Percentiles rank a stretch among this genome's conserved stretches.
phyloP scores from a whole-genome alignment of 306 rosid genomes.

The Pueraria montana region DNA sequence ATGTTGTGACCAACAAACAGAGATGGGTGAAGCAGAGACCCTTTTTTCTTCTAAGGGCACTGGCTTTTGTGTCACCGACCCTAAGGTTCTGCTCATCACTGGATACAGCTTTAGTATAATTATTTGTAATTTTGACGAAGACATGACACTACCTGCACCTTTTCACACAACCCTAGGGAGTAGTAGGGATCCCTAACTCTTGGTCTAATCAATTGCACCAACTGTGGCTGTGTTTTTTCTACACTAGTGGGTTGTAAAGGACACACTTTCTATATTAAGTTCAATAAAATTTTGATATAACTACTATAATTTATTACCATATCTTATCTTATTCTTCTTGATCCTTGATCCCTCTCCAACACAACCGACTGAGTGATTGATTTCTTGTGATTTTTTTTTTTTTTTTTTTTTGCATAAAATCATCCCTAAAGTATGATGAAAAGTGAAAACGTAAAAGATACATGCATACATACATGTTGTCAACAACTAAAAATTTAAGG shows the following conservation, averaged over 20 bases:
- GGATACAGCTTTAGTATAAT: slow-evolving; percentile 44
- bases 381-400: neutral
- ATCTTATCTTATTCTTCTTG: too few relatives aligned
- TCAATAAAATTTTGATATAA: neutral
- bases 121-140: slow-evolving; percentile 63
- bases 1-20: neutral
- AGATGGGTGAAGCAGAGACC: slow-evolving; percentile 33
- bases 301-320: too few relatives aligned
- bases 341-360: neutral
- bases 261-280: neutral
- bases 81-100: slow-evolving; percentile 34
- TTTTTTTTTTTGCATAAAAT: neutral
- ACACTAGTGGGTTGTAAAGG: neutral
- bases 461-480: neutral
- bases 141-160: slow-evolving; percentile 42
- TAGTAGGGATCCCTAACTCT: slow-evolving; percentile 35
- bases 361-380: neutral
- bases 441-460: neutral
- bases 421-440: neutral
- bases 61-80: slow-evolving; percentile 70
- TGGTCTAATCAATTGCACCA: slow-evolving; percentile 24
- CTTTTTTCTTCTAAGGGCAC: slow-evolving; percentile 44
- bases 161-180: slow-evolving; percentile 55
- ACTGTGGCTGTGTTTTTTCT: neutral
- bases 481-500: neutral